Conservation (phyloP, 1,284 basidiomycete genomes). For the Wolfiporia cocos region DNA sequence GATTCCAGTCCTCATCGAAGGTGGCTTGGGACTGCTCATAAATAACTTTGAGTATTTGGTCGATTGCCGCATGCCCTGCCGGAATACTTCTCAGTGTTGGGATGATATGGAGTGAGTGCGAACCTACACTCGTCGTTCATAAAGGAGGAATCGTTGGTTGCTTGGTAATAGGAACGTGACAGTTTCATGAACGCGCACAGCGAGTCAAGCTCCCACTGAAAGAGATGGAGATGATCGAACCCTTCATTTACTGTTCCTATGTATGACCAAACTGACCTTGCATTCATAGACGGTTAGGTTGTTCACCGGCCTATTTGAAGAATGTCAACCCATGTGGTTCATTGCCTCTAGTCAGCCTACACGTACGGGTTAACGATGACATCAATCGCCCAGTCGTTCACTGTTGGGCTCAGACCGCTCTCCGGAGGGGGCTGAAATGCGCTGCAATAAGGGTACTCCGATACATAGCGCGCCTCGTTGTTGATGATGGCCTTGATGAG, state of each 20-base stretch:
- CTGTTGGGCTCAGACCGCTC: slow-evolving; percentile 52
- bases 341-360: not conserved
- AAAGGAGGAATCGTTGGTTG: slow-evolving; percentile 63
- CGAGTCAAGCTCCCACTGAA: slow-evolving; percentile 70
- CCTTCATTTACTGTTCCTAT: not conserved
- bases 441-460: slow-evolving; percentile 69
- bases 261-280: slow-evolving; percentile 41
- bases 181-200: slow-evolving; percentile 73
- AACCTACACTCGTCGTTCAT: slow-evolving; percentile 70
- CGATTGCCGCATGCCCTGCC: slow-evolving; percentile 67
- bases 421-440: slow-evolving; percentile 74
- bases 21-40: slow-evolving; percentile 69
- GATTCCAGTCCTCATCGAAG: slow-evolving; percentile 64
- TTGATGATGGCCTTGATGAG: slow-evolving; percentile 73
- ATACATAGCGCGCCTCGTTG: slow-evolving; percentile 70
- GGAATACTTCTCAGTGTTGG: no score
- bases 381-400: slow-evolving; percentile 59
- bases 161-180: slow-evolving; percentile 64
- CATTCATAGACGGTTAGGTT: slow-evolving; percentile 71
- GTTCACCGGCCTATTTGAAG: slow-evolving; percentile 56
- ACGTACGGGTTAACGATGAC: slow-evolving; percentile 68
- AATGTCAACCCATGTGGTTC: not conserved
- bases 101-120: no score
- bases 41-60: slow-evolving; percentile 70
- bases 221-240: not conserved